These are phyloP conservation scores for Nakazawaea populi DNA, from an alignment of 805 yeast species.

Conservation along the genomic window DNA sequence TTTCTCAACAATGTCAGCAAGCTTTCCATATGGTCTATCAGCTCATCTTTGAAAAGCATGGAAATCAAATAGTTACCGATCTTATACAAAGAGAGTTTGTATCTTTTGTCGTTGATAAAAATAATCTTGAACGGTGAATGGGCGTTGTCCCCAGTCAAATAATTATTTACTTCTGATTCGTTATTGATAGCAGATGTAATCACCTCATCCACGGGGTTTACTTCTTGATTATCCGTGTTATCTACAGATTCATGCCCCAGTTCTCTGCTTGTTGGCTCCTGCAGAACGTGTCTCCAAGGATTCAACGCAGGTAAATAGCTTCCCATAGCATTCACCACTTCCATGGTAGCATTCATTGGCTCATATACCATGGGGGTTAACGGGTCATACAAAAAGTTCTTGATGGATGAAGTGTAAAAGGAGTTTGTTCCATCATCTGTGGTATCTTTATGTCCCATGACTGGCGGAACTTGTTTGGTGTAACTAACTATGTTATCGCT, in stretches of 20 bases:
- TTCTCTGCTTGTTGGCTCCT: not conserved
- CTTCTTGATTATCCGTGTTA: no score
- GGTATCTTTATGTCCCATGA: no score
- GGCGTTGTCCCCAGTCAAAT: not conserved
- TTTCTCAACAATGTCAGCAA: not conserved
- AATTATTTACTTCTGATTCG: not conserved
- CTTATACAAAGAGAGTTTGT: not conserved
- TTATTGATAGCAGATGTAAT: not conserved
- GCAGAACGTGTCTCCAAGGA: not conserved
- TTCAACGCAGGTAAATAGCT: not conserved
- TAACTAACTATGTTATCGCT: conserved; percentile 14
- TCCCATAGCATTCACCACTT: conserved; percentile 12
- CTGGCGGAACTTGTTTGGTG: no score
- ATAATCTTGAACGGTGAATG: not conserved
- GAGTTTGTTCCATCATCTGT: conserved; percentile 6
- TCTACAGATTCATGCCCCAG: no score
- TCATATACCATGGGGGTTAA: conserved; percentile 21
- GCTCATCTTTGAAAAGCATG: not conserved
- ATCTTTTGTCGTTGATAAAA: not conserved
- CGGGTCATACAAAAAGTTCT: conserved; percentile 20
- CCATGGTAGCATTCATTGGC: conserved; percentile 22
- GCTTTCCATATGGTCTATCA: not conserved
- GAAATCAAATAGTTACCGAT: not conserved
- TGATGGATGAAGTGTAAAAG: conserved; percentile 13
- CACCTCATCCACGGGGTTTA: not conserved